Evolutionary conservation across 192 early-diverging fungal species (phyloP).

Genomic region (Mortierella alpina): DNA sequence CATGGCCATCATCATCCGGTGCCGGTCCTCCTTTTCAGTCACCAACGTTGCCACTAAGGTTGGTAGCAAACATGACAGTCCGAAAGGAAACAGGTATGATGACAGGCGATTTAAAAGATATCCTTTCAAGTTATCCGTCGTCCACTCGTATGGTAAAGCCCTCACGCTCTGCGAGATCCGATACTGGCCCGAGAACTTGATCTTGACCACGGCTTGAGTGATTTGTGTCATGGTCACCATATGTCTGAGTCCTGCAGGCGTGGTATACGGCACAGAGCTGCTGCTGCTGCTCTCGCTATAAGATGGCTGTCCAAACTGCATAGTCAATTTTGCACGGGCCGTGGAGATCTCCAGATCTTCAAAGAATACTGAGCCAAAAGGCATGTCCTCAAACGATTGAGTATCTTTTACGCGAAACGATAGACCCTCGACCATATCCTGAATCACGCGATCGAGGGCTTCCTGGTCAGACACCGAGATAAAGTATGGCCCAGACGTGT

Average conservation of each 20-base stretch:
- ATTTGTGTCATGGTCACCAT: constrained; percentile 36
- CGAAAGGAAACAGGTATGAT: constrained; percentile 28
- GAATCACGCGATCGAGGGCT: constrained; percentile 6
- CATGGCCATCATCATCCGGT: constrained; percentile 54
- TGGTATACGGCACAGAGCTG: too few species aligned
- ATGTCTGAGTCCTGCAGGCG: constrained; percentile 22
- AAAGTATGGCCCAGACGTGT: constrained; percentile 2
- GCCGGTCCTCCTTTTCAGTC: constrained; percentile 43
- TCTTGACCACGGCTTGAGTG: constrained; percentile 28
- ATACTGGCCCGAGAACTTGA: constrained; percentile 27
- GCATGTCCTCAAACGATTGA: background rate
- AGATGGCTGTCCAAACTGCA: constrained; percentile 35
- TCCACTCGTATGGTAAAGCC: constrained; percentile 26
- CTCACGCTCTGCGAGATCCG: constrained; percentile 28
- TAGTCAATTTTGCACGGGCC: constrained; percentile 8
- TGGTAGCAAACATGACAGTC: constrained; percentile 33
- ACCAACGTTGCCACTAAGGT: constrained; percentile 47
- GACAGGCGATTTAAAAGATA: constrained; percentile 14
- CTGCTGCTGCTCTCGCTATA: background rate
- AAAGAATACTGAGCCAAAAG: constrained; percentile 22
- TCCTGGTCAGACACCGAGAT: background rate
- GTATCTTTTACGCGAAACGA: background rate
- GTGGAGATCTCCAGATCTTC: constrained; percentile 8
- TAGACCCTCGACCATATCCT: background rate
- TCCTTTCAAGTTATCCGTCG: constrained; percentile 1